Percentiles rank a stretch among this genome's conserved stretches.
Conservation (phyloP, 2,329 filamentous ascomycete genomes). For the Diaporthe ampelina region DNA sequence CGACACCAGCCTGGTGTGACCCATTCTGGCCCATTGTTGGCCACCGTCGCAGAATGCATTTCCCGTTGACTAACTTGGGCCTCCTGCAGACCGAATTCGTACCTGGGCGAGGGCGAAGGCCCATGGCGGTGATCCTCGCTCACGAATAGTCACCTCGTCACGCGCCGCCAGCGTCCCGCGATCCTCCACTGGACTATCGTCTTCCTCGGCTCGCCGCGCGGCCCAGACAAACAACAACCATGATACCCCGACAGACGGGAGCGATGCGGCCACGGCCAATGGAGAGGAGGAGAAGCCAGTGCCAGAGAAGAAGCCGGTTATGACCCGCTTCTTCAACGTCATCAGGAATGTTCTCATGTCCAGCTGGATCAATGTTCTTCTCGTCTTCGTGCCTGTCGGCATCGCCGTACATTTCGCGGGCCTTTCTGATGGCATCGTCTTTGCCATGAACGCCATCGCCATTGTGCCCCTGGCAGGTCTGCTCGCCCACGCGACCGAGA, state of each 20-base stretch:
- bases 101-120: conserved; percentile 50
- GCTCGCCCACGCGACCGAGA: conserved; percentile 71
- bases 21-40: neutral
- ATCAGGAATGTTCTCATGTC: conserved; percentile 69
- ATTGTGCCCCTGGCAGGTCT: conserved; percentile 71
- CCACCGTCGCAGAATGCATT: neutral
- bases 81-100: conserved; percentile 47
- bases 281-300: conserved; percentile 36
- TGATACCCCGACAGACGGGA: neutral
- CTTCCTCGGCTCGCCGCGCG: neutral
- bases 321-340: conserved; percentile 57
- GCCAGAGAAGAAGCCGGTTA: conserved; percentile 42
- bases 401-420: conserved; percentile 65
- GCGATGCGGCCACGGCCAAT: conserved; percentile 11
- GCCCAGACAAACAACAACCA: conserved; percentile 8
- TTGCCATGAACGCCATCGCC: conserved; percentile 74
- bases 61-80: conserved; percentile 5
- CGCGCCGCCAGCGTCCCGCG: conserved; percentile 29
- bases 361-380: conserved; percentile 75
- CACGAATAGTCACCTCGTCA: conserved; percentile 42
- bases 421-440: conserved; percentile 59
- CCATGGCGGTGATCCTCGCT: conserved; percentile 43
- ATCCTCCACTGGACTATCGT: conserved; percentile 32
- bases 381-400: conserved; percentile 80
- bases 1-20: conserved; percentile 1